These are phyloP conservation scores for Singerocomus rubriflavus DNA, from an alignment of 1,284 basidiomycete species.

Conservation along the genomic window DNA sequence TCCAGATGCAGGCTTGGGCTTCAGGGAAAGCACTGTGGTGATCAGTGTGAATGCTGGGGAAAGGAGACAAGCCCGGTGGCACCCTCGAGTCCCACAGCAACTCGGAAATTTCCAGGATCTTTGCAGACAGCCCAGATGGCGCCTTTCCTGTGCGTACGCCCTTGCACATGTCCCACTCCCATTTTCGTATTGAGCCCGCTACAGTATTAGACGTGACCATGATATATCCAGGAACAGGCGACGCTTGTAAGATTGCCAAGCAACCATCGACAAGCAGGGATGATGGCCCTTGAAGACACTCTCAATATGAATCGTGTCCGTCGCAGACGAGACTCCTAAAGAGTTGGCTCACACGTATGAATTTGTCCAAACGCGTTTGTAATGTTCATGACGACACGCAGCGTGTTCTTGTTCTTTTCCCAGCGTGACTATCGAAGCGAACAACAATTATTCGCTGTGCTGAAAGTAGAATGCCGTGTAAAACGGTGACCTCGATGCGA, in stretches of 20 bases:
- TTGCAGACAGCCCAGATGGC: constrained; percentile 6
- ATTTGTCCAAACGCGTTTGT: too few species aligned
- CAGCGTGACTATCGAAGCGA: background rate
- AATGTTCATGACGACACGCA: background rate
- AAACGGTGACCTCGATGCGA: background rate
- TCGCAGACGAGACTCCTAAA: background rate
- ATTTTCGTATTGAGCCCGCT: background rate
- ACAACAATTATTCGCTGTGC: background rate
- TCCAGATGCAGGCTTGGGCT: background rate
- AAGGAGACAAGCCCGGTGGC: background rate
- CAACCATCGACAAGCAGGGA: background rate
- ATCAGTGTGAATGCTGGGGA: background rate
- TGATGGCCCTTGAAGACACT: background rate
- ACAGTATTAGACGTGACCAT: background rate
- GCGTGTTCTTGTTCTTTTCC: background rate
- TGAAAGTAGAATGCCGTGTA: background rate
- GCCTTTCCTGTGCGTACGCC: background rate
- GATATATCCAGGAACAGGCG: background rate
- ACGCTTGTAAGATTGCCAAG: constrained; percentile 1
- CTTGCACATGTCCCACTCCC: background rate
- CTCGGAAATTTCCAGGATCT: constrained; percentile 8
- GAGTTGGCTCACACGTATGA: background rate
- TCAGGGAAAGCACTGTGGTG: background rate
- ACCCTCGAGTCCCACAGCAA: constrained; percentile 11
- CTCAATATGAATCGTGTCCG: too few species aligned